These are phyloP conservation scores for Curvularia sp. DNA, from an alignment of 2,329 filamentous ascomycete species.

Conservation along the genomic window DNA sequence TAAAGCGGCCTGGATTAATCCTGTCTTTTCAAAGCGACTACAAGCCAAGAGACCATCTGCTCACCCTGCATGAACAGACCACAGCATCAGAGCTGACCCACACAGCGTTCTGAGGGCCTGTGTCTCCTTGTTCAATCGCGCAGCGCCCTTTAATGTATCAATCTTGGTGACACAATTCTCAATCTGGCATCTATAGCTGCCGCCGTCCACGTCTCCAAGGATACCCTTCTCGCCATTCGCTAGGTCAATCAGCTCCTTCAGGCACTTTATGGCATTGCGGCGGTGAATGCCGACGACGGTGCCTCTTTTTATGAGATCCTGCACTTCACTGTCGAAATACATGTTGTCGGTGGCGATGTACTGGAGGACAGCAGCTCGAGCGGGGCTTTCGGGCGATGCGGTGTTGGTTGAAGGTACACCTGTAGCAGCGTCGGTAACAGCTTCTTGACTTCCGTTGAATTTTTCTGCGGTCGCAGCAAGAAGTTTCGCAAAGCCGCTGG, in stretches of 20 bases:
- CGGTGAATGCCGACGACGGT: neutral
- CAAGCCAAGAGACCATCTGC: neutral
- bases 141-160: neutral
- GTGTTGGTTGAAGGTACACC: neutral
- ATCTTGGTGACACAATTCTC: slow-evolving; percentile 9
- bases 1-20: neutral
- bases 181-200: slow-evolving; percentile 5
- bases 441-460: neutral
- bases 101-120: slow-evolving; percentile 8
- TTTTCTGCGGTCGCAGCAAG: neutral
- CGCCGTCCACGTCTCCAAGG: slow-evolving; percentile 3
- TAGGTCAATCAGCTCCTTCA: slow-evolving; percentile 1
- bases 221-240: slow-evolving; percentile 9
- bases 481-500: neutral
- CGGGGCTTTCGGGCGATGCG: neutral
- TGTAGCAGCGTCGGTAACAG: neutral
- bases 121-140: slow-evolving; percentile 3
- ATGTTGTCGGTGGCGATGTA: slow-evolving; percentile 9
- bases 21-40: too few species aligned
- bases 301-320: slow-evolving; percentile 5
- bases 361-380: neutral
- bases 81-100: slow-evolving; percentile 8
- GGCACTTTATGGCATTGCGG: neutral
- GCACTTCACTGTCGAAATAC: slow-evolving; percentile 2
- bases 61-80: slow-evolving; percentile 2